These are phyloP conservation scores for Pyrenochaeta sp. DNA, from an alignment of 2,329 filamentous ascomycete genomes.

Conservation along the genomic window DNA sequence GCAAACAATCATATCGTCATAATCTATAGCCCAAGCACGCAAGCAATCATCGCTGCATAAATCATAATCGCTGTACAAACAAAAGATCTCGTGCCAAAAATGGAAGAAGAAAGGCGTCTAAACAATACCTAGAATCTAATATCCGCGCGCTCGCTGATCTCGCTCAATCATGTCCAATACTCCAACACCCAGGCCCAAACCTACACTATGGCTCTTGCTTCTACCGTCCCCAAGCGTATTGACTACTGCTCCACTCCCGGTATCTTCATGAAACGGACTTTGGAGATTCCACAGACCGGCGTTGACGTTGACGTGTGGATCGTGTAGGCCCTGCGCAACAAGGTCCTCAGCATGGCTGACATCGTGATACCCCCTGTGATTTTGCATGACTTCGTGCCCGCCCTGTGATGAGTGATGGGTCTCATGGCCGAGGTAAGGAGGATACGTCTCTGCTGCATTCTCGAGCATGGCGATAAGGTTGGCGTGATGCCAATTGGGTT, in stretches of 20 bases:
- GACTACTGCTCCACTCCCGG: conserved; percentile 20
- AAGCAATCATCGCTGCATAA: too few relatives aligned
- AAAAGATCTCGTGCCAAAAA: too few relatives aligned
- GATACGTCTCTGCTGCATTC: conserved; percentile 28
- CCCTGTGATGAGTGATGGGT: conserved; percentile 2
- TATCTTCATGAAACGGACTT: conserved; percentile 36
- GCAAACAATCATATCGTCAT: too few relatives aligned
- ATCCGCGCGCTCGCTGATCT: conserved; percentile 22
- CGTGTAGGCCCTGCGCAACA: conserved; percentile 20
- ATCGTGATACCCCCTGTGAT: conserved; percentile 2
- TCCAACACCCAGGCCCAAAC: conserved; percentile 9
- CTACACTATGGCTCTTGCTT: conserved; percentile 1
- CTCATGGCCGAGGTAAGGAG: conserved; percentile 1
- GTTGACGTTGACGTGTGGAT: conserved; percentile 12
- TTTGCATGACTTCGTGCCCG: conserved; percentile 6
- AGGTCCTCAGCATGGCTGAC: conserved; percentile 10
- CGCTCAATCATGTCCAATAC: conserved; percentile 31
- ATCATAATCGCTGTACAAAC: too few relatives aligned
- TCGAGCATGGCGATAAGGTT: conserved; percentile 31
- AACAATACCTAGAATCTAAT: conserved; percentile 5
- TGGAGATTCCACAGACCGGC: conserved; percentile 36
- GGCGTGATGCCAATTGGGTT: conserved; percentile 29
- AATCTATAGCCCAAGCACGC: too few relatives aligned
- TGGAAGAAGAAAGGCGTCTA: neutral
- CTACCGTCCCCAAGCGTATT: conserved; percentile 5